Base-by-base conservation (phyloP, 257 asterid species). In the Solanum rostratum region DNA sequence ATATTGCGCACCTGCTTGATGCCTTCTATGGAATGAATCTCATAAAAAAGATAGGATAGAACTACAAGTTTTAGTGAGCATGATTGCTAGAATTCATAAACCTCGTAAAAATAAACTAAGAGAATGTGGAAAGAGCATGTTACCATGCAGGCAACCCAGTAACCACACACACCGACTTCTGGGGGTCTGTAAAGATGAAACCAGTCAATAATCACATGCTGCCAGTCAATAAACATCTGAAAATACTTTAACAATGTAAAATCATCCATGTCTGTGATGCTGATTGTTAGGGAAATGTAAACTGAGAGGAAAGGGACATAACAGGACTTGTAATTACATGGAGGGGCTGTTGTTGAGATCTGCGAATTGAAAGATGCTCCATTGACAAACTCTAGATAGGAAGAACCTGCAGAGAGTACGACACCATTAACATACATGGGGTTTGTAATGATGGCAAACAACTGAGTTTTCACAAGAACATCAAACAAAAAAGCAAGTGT, bases 121-220 rank as follows among this genome's bases (percentile, higher is more conserved):
- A 60, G 43, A 45, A 76, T 46, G 52, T 59, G 37, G 85, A 59
- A 22, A 78, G 50, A 59, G 68, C 46, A 88, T 62, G 92, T 89
- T 86, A 93, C 96, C 89, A 85, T 62, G 99, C 99, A 22, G 97
- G 99, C 63, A 93, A 87, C 69, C 98, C 98, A 71, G 98, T 96
- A 85, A 96, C 90, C 30, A 90, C 92, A 91, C 99, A 96, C 62
- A 92, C 82, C 63, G 94, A 89, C 91, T 93, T 96, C 88, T 93
- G 92, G 10, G 97, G 93, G 89, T 92, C 98, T 96, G 95, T 74
- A 84, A 85, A 81, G 84, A 90, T 81, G 86, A 80, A 80, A 83
- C 69, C 46, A 87, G 66, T 76, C 69, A 71, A 82, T 62, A 85
- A 45, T 27, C 79, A 33, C 33, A 84, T 59, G 65, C 18, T 29